Evolutionary conservation across 2,329 filamentous ascomycete species (phyloP), one percentile per base, ranked within the genome.

Genomic region (Diaporthe australafricana): DNA sequence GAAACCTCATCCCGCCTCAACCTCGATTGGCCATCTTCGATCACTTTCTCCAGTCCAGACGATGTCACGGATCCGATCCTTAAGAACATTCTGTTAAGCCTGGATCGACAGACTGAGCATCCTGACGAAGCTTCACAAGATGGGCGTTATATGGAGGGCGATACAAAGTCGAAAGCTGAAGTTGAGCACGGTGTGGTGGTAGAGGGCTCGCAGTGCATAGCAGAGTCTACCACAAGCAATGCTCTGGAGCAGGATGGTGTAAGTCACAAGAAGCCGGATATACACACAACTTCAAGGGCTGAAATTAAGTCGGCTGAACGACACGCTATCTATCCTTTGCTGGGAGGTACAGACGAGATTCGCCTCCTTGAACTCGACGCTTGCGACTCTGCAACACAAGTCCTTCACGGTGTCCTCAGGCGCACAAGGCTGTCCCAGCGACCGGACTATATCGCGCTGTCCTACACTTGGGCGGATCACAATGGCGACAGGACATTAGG

Each of bases 11-110:
- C 40, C 27, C 2, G 42, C 20, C 57, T 63, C 40, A 47, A 32
- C 20, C 57, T 63, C 40, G 20, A 63, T 7, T 63, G 57, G 57
- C 57, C 57, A 7, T 63, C 57, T 7, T 63, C 57, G 14, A 47
- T 62, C 20, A 47, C 40, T 5, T 62, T 62, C 7, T 62, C 27
- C 20, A n/a, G 17, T 1, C 27, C 40, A 6, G 57, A 62, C 3
- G 57, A 62, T n/a, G 25, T 62, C 17, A 35, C 40, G 20, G 40
- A 62, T 32, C 57, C 27, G 6, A 25, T 22, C 2, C 25, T 62
- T 30, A 32, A 17, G n/a, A 5, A 4, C 1, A 35, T 16, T 32
- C 20, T 62, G 17, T 11, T 22, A 20, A 5, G n/a, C 8, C 27
- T 62, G 16, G 25, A 62, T 47, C 57, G 12, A 62, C n/a, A 30